Evolutionary conservation across 2,329 filamentous ascomycete species (phyloP).

Genomic region (Sphaceloma murrayae): DNA sequence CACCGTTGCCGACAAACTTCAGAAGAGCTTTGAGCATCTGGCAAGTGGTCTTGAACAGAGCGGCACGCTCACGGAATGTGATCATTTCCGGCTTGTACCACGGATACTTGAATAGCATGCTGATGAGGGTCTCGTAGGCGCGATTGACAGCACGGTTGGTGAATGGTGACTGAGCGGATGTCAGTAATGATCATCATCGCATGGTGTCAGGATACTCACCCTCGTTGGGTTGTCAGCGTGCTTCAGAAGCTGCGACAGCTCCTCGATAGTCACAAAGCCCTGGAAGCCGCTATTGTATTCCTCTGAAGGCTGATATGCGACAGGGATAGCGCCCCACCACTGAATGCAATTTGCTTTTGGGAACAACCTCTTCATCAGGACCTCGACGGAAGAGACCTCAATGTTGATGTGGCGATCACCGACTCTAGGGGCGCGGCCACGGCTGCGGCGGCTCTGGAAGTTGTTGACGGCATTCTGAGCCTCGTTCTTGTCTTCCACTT

Average conservation of each 20-base stretch:
- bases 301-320: slow-evolving; percentile 30
- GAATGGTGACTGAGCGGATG: slow-evolving; percentile 39
- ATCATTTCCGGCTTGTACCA: slow-evolving; percentile 40
- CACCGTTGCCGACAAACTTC: slow-evolving; percentile 19
- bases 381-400: slow-evolving; percentile 38
- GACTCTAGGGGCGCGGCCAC: slow-evolving; percentile 35
- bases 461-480: slow-evolving; percentile 33
- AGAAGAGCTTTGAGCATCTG: slow-evolving; percentile 23
- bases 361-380: slow-evolving; percentile 43
- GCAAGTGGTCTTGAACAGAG: slow-evolving; percentile 33
- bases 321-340: slow-evolving; percentile 35
- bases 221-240: slow-evolving; percentile 42
- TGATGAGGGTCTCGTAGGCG: slow-evolving; percentile 45
- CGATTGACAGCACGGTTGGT: slow-evolving; percentile 42
- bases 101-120: slow-evolving; percentile 45
- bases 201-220: slow-evolving; percentile 31
- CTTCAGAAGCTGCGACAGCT: slow-evolving; percentile 38
- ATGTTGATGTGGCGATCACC: slow-evolving; percentile 41
- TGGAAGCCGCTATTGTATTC: slow-evolving; percentile 42
- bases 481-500: slow-evolving; percentile 33
- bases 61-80: slow-evolving; percentile 39
- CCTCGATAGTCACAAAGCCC: slow-evolving; percentile 44
- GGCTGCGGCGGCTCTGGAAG: slow-evolving; percentile 30
- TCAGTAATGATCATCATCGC: slow-evolving; percentile 7
- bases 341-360: slow-evolving; percentile 42